Conservation (phyloP, 768 basidiomycete species). For the Podaxis pistillaris region DNA sequence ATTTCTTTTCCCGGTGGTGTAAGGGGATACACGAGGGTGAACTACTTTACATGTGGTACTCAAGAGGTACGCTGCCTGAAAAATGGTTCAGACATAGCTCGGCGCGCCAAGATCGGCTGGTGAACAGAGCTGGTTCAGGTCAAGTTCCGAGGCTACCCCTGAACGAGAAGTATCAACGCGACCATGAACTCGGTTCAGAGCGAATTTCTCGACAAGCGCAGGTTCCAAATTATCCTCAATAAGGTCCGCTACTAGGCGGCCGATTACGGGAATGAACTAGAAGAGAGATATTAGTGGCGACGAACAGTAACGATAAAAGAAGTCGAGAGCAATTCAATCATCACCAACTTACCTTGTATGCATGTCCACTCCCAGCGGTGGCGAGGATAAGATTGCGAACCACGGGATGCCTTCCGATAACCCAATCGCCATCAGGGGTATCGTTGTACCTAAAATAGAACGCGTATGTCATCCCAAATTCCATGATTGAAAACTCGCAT, state of each 20-base stretch:
- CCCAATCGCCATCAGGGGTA: slow-evolving; percentile 82
- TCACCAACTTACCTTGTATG: slow-evolving; percentile 63
- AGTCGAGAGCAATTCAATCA: not conserved
- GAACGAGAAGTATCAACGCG: slow-evolving; percentile 33
- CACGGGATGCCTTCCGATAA: slow-evolving; percentile 70
- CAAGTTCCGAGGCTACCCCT: slow-evolving; percentile 36
- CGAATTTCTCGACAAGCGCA: slow-evolving; percentile 56
- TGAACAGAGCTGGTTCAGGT: slow-evolving; percentile 48
- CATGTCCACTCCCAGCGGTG: slow-evolving; percentile 88
- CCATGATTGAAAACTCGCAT: not conserved
- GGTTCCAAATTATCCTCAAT: slow-evolving; percentile 63
- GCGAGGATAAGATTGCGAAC: slow-evolving; percentile 70
- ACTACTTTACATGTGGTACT: no score
- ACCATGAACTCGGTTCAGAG: slow-evolving; percentile 47
- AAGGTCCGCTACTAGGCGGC: slow-evolving; percentile 69
- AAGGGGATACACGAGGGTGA: no score
- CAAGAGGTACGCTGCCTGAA: not conserved
- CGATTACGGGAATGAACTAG: slow-evolving; percentile 87
- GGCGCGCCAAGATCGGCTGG: slow-evolving; percentile 37
- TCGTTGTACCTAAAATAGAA: slow-evolving; percentile 75
- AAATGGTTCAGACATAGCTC: not conserved
- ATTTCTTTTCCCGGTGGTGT: not conserved
- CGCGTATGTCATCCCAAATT: not conserved
- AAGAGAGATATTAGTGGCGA: not conserved
- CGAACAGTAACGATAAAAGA: not conserved